Evolutionary conservation across 805 yeast genomes (phyloP).

Genomic region (Pichia phayaonensis): DNA sequence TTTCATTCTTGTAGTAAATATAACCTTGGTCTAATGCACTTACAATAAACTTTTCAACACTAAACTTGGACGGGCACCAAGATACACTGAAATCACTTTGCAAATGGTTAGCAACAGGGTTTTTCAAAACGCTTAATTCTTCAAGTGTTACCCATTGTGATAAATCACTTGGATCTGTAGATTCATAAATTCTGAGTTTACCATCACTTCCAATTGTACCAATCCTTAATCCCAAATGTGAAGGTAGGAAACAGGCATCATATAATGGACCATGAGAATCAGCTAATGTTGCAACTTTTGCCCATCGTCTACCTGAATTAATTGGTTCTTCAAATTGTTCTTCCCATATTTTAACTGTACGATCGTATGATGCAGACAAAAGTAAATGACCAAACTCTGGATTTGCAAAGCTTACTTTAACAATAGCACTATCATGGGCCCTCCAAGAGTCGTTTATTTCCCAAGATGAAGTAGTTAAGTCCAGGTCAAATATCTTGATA

Average conservation of each 20-base stretch:
- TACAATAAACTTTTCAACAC: conserved; percentile 72
- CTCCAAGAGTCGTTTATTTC: conserved; percentile 82
- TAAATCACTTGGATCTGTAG: conserved; percentile 82
- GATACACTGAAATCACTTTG: conserved; percentile 81
- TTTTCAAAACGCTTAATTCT: conserved; percentile 58
- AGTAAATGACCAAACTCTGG: conserved; percentile 88
- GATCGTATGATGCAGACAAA: conserved; percentile 85
- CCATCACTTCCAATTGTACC: conserved; percentile 92
- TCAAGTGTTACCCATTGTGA: conserved; percentile 72
- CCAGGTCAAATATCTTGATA: conserved; percentile 78
- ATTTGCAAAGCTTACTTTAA: conserved; percentile 83
- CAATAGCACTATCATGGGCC: conserved; percentile 87
- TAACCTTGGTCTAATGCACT: conserved; percentile 84
- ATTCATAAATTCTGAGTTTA: conserved; percentile 74
- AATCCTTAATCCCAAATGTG: conserved; percentile 69
- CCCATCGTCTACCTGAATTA: conserved; percentile 82
- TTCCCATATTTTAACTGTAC: conserved; percentile 86
- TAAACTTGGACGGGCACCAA: conserved; percentile 87
- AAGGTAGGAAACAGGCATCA: conserved; percentile 84
- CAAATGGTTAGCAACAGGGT: conserved; percentile 70
- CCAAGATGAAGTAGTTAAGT: conserved; percentile 66
- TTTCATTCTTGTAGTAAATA: conserved; percentile 48
- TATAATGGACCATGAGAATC: conserved; percentile 87
- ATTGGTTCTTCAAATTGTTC: conserved; percentile 72
- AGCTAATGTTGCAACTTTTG: conserved; percentile 62